Base-by-base conservation (phyloP, 2,329 filamentous ascomycete genomes). In the Dothideomycetidae sp. region DNA sequence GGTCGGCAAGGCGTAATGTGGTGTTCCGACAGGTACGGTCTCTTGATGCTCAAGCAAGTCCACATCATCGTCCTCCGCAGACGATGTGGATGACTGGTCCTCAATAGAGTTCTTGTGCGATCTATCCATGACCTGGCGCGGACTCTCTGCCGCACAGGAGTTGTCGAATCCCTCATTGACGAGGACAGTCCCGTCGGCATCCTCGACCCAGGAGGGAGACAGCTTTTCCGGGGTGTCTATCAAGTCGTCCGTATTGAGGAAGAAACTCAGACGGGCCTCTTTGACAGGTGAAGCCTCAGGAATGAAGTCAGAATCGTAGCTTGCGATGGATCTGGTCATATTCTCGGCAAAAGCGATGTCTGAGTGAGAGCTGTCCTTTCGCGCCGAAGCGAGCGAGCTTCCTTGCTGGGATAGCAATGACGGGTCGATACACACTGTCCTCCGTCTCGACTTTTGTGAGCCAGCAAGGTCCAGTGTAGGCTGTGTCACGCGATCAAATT, bases 1-100 rank as follows among this genome's bases (percentile, higher is more conserved):
- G 2, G 53, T 57, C 3, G 53, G 46, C 26, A 47, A 35, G 13
- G 52, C 53, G 39, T 54, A 58, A 35, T 51, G 48, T 17, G 53
- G 53, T 18, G 46, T 39, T 11, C 34, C 18, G 10, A 9, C 4
- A 3, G 42, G 33, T 5, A 38, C 31, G 15, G 34, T 31, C 9
- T 35, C 29, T 19, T 42, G 37, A 10, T 40, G n/a, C 13, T 13
- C 21, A 26, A 26, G n/a, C 7, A 26, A n/a, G 16, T n/a, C 28
- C 15, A 38, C 36, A 28, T 30, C 33, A 28, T 29, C 29, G 10
- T 42, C 29, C 23, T 34, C 15, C 10, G 23, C 10, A 9, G 32
- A 32, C 7, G 16, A 14, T 3, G 33, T 26, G 5, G 13, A 3
- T 10, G 17, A 16, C n/a, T n/a, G n/a, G n/a, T n/a, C n/a, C 26